Conservation (phyloP, 176 grass and related monocot genomes). For the Phyllostachys edulis region DNA sequence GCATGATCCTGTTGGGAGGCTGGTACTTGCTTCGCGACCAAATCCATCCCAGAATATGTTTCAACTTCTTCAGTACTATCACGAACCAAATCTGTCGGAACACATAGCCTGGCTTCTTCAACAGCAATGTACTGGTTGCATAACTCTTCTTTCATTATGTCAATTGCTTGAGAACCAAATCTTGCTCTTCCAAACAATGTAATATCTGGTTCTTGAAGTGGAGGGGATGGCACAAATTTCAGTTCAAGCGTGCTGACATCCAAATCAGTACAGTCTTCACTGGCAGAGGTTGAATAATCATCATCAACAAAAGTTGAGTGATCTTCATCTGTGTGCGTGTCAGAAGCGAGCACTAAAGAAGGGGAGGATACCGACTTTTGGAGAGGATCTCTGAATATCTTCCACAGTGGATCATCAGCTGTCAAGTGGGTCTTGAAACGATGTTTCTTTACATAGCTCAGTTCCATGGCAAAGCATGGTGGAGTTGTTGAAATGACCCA, state of each 20-base stretch:
- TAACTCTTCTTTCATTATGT: slow-evolving; percentile 60
- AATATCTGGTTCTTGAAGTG: slow-evolving; percentile 43
- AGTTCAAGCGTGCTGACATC: slow-evolving; percentile 51
- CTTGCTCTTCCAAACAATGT: slow-evolving; percentile 92
- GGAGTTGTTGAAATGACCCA: slow-evolving; percentile 93
- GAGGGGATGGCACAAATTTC: slow-evolving; percentile 45
- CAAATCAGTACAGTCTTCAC: slow-evolving; percentile 33
- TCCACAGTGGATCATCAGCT: slow-evolving; percentile 74
- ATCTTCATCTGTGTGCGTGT: slow-evolving; percentile 24
- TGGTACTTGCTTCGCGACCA: not conserved
- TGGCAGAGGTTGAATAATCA: slow-evolving; percentile 1
- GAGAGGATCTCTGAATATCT: slow-evolving; percentile 56
- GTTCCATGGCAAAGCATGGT: slow-evolving; percentile 70
- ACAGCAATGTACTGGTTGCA: not conserved
- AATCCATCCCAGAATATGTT: slow-evolving; percentile 15
- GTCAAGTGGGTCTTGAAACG: slow-evolving; percentile 70
- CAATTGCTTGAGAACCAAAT: slow-evolving; percentile 59
- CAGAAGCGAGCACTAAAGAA: slow-evolving; percentile 16
- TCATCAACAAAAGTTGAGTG: slow-evolving; percentile 12
- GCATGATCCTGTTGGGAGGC: slow-evolving; percentile 1
- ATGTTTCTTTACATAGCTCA: slow-evolving; percentile 80
- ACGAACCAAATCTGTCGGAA: slow-evolving; percentile 2
- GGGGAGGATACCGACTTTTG: slow-evolving; percentile 36
- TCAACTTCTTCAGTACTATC: slow-evolving; percentile 15
- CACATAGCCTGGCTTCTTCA: slow-evolving; percentile 3